Conservation (phyloP, 306 rosid species). For the Cicer pinnatifidum region DNA sequence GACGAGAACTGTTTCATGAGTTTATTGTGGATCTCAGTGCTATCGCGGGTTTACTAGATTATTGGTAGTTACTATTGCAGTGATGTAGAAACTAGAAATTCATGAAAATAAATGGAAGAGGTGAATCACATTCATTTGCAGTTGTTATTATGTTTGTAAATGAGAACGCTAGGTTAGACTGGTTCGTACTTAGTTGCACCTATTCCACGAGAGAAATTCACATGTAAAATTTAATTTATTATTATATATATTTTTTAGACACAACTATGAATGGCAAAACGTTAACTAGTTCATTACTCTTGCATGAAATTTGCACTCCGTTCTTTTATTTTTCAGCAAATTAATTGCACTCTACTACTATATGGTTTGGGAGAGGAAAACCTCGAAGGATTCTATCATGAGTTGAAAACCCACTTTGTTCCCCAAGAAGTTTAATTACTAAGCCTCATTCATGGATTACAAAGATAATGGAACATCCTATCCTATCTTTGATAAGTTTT, state of each 20-base stretch:
- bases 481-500: background rate
- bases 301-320: background rate
- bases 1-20: conserved; percentile 20
- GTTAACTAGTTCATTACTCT: background rate
- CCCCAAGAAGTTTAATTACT: background rate
- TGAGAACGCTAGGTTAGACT: conserved; percentile 27
- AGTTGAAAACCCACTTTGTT: background rate
- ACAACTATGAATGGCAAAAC: background rate
- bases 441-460: background rate
- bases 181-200: conserved; percentile 19
- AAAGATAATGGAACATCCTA: background rate
- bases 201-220: conserved; percentile 6
- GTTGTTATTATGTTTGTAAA: conserved; percentile 41
- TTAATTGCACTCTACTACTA: background rate
- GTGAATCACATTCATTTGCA: conserved; percentile 15
- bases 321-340: background rate
- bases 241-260: conserved; percentile 1
- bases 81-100: conserved; percentile 38
- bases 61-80: conserved; percentile 18
- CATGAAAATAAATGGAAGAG: conserved; percentile 19
- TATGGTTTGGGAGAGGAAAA: background rate
- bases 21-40: conserved; percentile 21
- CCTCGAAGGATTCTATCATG: background rate
- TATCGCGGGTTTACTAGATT: conserved; percentile 23
- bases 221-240: conserved; percentile 45